Evolutionary conservation across 306 rosid genomes (phyloP).

Genomic region (Vachellia pachyceras): DNA sequence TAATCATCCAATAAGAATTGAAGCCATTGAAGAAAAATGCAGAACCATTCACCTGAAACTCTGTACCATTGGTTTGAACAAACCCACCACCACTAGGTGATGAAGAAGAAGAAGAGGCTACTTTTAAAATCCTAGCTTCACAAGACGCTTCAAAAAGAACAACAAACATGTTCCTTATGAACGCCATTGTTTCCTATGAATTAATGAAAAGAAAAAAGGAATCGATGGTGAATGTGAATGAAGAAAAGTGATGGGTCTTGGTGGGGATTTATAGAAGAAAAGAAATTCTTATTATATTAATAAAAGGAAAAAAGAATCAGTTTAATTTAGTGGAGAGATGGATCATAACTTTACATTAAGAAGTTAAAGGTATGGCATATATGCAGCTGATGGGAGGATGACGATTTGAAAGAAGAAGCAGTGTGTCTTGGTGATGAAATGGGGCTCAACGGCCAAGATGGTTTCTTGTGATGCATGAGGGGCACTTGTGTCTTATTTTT

Average conservation of each 20-base stretch:
- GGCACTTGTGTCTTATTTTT: not conserved
- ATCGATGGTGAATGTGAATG: not conserved
- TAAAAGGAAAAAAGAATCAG: not conserved
- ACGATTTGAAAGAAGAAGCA: not conserved
- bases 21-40: slow-evolving; percentile 46
- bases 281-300: not conserved
- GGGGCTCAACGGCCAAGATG: not conserved
- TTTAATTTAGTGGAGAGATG: too few species aligned
- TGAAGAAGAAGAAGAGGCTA: not conserved
- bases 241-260: not conserved
- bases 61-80: slow-evolving; percentile 48
- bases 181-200: not conserved
- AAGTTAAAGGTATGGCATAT: not conserved
- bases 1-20: too few species aligned
- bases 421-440: not conserved
- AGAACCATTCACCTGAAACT: slow-evolving; percentile 39
- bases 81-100: slow-evolving; percentile 24
- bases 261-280: slow-evolving; percentile 28
- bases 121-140: slow-evolving; percentile 28
- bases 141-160: slow-evolving; percentile 14
- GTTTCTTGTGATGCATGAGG: not conserved
- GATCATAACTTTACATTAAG: not conserved
- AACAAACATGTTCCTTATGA: slow-evolving; percentile 3
- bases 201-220: not conserved
- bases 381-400: not conserved